Evolutionary conservation across 768 basidiomycete species (phyloP), one percentile per base, ranked within the genome.

Genomic region (Lyophyllum shimeji): DNA sequence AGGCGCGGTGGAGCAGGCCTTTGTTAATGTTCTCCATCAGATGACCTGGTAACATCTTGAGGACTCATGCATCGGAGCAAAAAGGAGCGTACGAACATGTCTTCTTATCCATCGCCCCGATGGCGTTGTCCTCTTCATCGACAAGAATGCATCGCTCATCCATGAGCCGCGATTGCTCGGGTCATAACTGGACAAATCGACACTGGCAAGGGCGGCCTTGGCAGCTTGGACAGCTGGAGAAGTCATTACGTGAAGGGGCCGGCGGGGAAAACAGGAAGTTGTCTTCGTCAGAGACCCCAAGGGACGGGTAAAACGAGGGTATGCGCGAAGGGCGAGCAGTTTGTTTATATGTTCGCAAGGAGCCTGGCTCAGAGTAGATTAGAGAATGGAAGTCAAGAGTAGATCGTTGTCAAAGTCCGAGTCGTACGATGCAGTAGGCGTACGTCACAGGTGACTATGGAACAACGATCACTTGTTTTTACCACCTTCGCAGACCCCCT

Each of bases 1-100:
- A 99, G 17, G 97, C 97, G 39, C 97, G 89, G 71, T 99, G 97
- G 23, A 99, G 85, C 40, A 98, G 82, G 13, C 95, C 95, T 66
- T 89, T 87, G 69, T 86, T 85, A 67, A 98, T 96, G 70, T 97
- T 97, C 69, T 90, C 88, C 95, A 99, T 98, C 53, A 99, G 76
- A 74, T 98, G 97, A 70, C 95, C 95, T 95, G 69, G 52, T 9
- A 45, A 45, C 20, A 24, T 29, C 17, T 37, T 47, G 40, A 45
- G 49, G 17, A 18, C 47, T 60, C 9, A 62, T 48, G 45, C 6
- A 25, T 56, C 37, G 23, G n/a, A 43, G 3, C n/a, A 9, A 42
- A 58, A 49, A 27, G 49, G 55, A 34, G 40, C 55, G 49, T 45
- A 76, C 88, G 62, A 65, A 95, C 96, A 98, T 20, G 92, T 95